These are phyloP conservation scores for Teratosphaeria pseudoeucalypti DNA, from an alignment of 2,329 filamentous ascomycete species.

Conservation along the genomic window DNA sequence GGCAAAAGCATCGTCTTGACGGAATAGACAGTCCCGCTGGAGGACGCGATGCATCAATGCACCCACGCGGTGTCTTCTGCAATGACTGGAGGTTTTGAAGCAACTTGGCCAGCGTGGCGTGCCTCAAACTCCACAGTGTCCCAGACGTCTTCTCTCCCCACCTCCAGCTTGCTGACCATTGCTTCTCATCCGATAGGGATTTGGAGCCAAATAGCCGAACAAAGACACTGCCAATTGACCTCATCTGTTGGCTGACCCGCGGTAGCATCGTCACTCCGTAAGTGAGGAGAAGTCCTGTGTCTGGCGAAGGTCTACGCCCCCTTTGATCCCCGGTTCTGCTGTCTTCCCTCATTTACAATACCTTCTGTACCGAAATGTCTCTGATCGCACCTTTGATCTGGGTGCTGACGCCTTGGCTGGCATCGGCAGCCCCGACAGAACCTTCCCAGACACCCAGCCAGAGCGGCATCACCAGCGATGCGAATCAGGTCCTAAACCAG, in stretches of 20 bases:
- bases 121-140: too few relatives aligned
- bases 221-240: not conserved
- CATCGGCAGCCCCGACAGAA: not conserved
- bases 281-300: not conserved
- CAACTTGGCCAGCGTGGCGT: too few relatives aligned
- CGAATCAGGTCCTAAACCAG: constrained; percentile 4
- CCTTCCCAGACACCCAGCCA: not conserved
- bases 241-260: too few relatives aligned
- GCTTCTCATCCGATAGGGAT: not conserved
- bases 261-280: too few relatives aligned
- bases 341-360: not conserved
- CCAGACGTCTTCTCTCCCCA: not conserved
- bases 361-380: not conserved
- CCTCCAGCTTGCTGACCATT: not conserved
- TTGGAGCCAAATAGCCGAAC: not conserved
- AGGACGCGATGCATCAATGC: too few relatives aligned
- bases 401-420: not conserved
- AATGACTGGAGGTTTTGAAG: too few relatives aligned
- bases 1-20: too few relatives aligned
- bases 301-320: not conserved
- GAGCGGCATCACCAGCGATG: constrained; percentile 9
- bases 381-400: not conserved
- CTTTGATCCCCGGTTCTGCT: not conserved
- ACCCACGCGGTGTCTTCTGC: too few relatives aligned
- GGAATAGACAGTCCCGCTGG: too few relatives aligned